Conservation (phyloP, 805 yeast genomes). For the Saccharomyces kudriavzevii region DNA sequence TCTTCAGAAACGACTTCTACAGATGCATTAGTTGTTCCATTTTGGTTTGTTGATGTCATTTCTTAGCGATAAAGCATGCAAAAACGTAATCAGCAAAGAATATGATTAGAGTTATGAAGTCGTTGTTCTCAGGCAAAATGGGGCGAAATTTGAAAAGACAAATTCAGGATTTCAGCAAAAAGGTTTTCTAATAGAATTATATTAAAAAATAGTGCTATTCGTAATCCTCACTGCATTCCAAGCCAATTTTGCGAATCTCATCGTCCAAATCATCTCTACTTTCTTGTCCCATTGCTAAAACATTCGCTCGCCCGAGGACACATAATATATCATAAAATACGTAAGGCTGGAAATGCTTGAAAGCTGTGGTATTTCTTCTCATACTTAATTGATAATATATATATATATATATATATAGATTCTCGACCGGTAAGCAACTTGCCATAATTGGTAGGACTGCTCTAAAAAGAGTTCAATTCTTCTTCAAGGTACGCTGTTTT, state of each 20-base stretch:
- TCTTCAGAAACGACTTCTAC: constrained; percentile 21
- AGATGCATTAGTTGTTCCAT: constrained; percentile 7
- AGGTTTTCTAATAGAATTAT: not conserved
- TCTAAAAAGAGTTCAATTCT: constrained; percentile 34
- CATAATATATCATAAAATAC: not conserved
- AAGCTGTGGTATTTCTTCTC: not conserved
- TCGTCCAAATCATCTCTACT: not conserved
- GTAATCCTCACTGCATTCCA: not conserved
- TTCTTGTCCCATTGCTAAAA: not conserved
- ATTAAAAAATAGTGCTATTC: not conserved
- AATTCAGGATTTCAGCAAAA: not conserved
- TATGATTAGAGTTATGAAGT: not conserved
- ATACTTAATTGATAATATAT: not conserved
- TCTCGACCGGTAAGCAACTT: not conserved
- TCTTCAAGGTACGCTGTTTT: constrained; percentile 82
- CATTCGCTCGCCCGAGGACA: not conserved
- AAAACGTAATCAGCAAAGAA: not conserved
- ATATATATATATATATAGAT: not conserved
- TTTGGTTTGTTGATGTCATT: not conserved
- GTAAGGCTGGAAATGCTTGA: not conserved
- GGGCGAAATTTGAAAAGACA: not conserved
- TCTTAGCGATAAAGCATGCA: not conserved
- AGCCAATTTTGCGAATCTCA: not conserved
- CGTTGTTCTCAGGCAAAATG: not conserved
- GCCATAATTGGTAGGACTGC: not conserved